These are phyloP conservation scores for Bifiguratus adelaidae DNA, from an alignment of 192 early-diverging fungal genomes.

Conservation along the genomic window DNA sequence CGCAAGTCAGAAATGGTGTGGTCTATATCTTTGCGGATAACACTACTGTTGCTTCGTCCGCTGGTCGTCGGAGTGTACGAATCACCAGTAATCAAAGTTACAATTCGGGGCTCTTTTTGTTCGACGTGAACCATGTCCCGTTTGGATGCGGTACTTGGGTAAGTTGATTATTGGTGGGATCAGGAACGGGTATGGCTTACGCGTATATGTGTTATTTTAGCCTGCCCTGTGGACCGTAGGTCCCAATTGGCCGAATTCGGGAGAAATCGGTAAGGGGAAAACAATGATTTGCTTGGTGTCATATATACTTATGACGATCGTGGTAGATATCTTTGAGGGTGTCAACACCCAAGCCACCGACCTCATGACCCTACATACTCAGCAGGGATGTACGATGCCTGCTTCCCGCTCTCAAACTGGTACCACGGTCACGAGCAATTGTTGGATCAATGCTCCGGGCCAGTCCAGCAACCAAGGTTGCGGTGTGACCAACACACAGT, in stretches of 20 bases:
- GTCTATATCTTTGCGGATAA: constrained; percentile 6
- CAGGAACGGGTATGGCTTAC: no score
- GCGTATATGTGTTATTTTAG: not conserved
- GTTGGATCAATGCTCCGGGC: not conserved
- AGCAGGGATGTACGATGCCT: not conserved
- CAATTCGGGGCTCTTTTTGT: constrained; percentile 15
- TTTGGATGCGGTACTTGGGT: constrained; percentile 35
- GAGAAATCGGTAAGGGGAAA: constrained; percentile 33
- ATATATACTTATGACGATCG: no score
- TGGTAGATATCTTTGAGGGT: not conserved
- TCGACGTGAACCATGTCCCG: constrained; percentile 22
- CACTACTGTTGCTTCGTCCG: constrained; percentile 2
- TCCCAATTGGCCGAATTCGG: constrained; percentile 25
- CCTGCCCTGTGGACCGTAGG: constrained; percentile 36
- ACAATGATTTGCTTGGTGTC: no score
- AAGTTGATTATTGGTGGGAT: not conserved
- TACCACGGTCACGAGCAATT: not conserved
- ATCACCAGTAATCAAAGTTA: constrained; percentile 4
- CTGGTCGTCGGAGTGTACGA: constrained; percentile 15
- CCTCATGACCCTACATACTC: not conserved
- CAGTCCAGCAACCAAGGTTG: not conserved
- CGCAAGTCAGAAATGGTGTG: not conserved
- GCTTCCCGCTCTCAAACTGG: not conserved
- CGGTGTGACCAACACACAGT: not conserved
- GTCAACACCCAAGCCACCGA: not conserved